Evolutionary conservation across 495 filamentous ascomycete species (phyloP).

Genomic region (Tuber brumale): DNA sequence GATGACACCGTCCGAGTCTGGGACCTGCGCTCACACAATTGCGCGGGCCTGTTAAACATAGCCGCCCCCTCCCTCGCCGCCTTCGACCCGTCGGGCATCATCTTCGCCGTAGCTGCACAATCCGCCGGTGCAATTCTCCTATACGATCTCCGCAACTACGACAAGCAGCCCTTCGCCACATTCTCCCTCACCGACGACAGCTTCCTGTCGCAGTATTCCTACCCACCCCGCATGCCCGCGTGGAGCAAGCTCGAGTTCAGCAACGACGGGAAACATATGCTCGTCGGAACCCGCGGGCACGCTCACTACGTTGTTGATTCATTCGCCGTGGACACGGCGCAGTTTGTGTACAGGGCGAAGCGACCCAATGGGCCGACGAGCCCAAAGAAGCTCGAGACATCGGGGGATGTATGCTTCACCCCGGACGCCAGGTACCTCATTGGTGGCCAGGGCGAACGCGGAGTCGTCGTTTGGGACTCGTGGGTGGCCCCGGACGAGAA

Average conservation of each 20-base stretch:
- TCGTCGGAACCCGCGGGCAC: conserved; percentile 69
- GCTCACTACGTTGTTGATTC: conserved; percentile 88
- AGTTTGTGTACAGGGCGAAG: conserved; percentile 48
- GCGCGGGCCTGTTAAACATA: conserved; percentile 68
- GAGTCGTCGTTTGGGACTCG: conserved; percentile 79
- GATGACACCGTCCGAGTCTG: conserved; percentile 86
- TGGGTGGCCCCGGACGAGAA: conserved; percentile 51
- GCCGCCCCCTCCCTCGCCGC: conserved; percentile 71
- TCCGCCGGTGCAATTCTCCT: conserved; percentile 68
- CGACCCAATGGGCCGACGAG: conserved; percentile 37
- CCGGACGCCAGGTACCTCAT: conserved; percentile 82
- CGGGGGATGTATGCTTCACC: conserved; percentile 78
- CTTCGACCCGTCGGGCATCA: conserved; percentile 79
- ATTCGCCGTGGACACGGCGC: conserved; percentile 53
- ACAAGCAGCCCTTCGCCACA: conserved; percentile 77
- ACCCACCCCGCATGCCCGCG: conserved; percentile 43
- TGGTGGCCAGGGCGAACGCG: conserved; percentile 64
- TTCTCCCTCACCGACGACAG: conserved; percentile 58
- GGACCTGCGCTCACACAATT: conserved; percentile 67
- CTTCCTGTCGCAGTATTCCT: conserved; percentile 43
- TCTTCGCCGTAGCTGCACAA: conserved; percentile 86
- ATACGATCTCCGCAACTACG: conserved; percentile 88
- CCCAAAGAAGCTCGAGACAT: conserved; percentile 46
- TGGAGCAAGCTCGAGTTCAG: conserved; percentile 91
- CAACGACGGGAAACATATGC: conserved; percentile 83